Conservation (phyloP, 371 early-diverging fungal species). For the Sporodiniella umbellata region DNA sequence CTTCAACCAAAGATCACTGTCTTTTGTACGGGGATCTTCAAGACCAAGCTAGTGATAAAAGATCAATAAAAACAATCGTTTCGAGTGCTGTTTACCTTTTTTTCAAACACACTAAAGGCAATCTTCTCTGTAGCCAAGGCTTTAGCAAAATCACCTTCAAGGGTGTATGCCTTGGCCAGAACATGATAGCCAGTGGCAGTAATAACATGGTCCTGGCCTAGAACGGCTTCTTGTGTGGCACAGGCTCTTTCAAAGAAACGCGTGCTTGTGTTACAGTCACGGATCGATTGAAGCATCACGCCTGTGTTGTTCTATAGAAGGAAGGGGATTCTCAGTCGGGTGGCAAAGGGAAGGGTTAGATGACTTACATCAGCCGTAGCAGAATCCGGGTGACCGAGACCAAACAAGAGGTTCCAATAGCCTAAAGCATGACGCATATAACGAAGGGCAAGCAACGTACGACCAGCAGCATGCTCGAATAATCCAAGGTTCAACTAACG, state of each 20-base stretch:
- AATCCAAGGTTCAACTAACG: slow-evolving; percentile 81
- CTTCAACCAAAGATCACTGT: slow-evolving; percentile 68
- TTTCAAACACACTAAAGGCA: slow-evolving; percentile 69
- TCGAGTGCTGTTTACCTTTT: slow-evolving; percentile 30
- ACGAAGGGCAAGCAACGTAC: slow-evolving; percentile 73
- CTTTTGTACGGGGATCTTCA: slow-evolving; percentile 72
- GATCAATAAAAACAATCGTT: not conserved
- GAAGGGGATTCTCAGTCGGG: too few relatives aligned
- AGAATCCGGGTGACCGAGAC: slow-evolving; percentile 78
- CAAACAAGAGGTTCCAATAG: slow-evolving; percentile 80
- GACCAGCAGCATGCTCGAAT: slow-evolving; percentile 82
- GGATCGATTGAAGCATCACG: slow-evolving; percentile 79
- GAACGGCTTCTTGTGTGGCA: slow-evolving; percentile 63
- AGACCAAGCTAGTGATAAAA: slow-evolving; percentile 54
- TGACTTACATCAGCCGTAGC: slow-evolving; percentile 76
- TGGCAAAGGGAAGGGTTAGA: too few relatives aligned
- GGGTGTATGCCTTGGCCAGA: slow-evolving; percentile 74
- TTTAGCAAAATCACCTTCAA: slow-evolving; percentile 71
- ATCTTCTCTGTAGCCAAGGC: slow-evolving; percentile 72
- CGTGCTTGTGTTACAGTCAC: slow-evolving; percentile 61
- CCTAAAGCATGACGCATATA: slow-evolving; percentile 79
- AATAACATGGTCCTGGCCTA: slow-evolving; percentile 73
- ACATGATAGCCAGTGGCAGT: slow-evolving; percentile 73
- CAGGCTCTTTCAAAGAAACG: slow-evolving; percentile 76
- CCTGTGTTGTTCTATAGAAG: slow-evolving; percentile 71